Conservation (phyloP, 176 grass and related monocot genomes). For the Musa itinerans region DNA sequence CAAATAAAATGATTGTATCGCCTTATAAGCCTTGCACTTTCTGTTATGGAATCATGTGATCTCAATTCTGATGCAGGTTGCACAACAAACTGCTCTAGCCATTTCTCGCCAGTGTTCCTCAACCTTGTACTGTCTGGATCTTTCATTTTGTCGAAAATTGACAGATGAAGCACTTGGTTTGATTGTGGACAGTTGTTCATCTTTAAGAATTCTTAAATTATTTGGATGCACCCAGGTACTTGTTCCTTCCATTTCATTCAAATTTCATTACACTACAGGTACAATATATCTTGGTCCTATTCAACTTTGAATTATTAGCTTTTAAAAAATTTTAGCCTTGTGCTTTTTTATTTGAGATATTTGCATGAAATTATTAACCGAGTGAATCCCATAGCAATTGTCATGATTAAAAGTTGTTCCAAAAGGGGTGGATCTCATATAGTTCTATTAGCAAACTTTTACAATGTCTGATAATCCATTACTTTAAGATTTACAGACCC, state of each 20-base stretch:
- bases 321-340: neutral
- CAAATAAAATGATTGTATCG: too few species aligned
- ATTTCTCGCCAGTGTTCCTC: slow-evolving; percentile 52
- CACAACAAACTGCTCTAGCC: slow-evolving; percentile 63
- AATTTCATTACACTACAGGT: neutral
- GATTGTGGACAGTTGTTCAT: slow-evolving; percentile 60
- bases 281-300: neutral
- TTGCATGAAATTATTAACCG: neutral
- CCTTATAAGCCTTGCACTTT: neutral
- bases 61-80: slow-evolving; percentile 38
- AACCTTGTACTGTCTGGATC: slow-evolving; percentile 57
- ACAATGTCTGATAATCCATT: neutral
- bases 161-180: slow-evolving; percentile 75
- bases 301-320: neutral
- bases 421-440: neutral
- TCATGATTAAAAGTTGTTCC: too few species aligned
- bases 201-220: slow-evolving; percentile 63
- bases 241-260: neutral
- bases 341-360: neutral
- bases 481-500: neutral
- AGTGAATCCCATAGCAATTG: too few species aligned
- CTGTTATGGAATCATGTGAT: neutral
- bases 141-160: slow-evolving; percentile 85
- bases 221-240: slow-evolving; percentile 96
- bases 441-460: neutral